Evolutionary conservation across 2,329 filamentous ascomycete genomes (phyloP), one percentile per base, ranked within the genome.

Genomic region (Fusarium begoniae): DNA sequence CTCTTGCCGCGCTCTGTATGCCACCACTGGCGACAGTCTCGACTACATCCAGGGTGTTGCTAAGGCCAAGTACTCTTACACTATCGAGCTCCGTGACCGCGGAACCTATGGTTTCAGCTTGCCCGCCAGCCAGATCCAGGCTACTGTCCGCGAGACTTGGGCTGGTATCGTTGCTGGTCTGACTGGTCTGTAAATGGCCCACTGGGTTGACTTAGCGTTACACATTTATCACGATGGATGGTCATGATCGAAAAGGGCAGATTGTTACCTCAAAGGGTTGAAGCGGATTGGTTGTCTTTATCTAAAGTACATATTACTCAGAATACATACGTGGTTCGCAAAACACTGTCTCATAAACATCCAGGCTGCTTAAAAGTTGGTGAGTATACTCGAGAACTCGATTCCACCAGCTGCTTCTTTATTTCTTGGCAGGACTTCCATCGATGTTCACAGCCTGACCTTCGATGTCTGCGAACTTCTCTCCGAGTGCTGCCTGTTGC

Each of bases 1-100:
- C 6, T 87, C 90, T 72, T 92, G 90, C 82, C 82, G 81, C 43
- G 91, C 89, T 44, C 88, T 92, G 71, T 92, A 92, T 81, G 84
- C 87, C 66, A 88, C 89, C 1, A 83, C 83, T 3, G 85, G 85
- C 24, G 82, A 78, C 75, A 83, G 82, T 47, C 81, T 84, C 26
- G 87, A 88, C 78, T 88, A 86, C 53, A 78, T 83, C 40, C 78
- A 79, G 26, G 85, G 85, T 43, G 82, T 85, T 2, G 79, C 82
- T 57, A 79, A 81, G 48, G 82, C 86, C 12, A 83, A 84, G 66
- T 83, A 85, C 63, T 78, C 79, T 22, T 85, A 84, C 69, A 83
- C 83, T 2, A 78, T 81, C 22, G 84, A 86, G 78, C 80, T 86
- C 22, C 78, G 79, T 9, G 73, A 75, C 57, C 72, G 82, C 78